A percentile compares a stretch with the other conserved stretches of the same genome.
Conservation (phyloP, 2,329 filamentous ascomycete species). For the Eutypella sp. region DNA sequence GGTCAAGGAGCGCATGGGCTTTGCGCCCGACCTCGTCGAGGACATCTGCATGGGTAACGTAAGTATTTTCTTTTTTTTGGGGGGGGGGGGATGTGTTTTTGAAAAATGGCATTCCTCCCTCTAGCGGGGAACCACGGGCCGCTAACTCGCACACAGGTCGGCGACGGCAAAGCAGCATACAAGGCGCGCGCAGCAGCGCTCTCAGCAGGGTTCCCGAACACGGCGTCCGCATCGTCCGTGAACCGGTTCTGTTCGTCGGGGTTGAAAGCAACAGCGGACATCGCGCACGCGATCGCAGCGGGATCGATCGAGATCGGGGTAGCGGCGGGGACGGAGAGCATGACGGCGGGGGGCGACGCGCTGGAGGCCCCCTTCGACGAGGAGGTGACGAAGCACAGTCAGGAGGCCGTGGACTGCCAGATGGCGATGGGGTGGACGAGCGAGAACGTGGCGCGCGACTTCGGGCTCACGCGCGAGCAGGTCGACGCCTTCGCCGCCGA, state of each 20-base stretch:
- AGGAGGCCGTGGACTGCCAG: constrained; percentile 81
- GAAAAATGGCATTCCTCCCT: no score
- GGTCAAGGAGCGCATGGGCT: constrained; percentile 63
- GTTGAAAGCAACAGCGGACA: constrained; percentile 90
- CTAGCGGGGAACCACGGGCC: no score
- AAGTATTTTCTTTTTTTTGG: no score
- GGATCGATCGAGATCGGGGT: constrained; percentile 85
- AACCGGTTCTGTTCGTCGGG: constrained; percentile 98
- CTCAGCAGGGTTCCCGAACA: constrained; percentile 91
- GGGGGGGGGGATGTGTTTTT: no score
- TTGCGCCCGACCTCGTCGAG: constrained; percentile 77
- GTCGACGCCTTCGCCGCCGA: constrained; percentile 86
- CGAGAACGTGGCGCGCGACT: constrained; percentile 91
- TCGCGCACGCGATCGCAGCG: constrained; percentile 76
- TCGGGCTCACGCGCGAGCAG: constrained; percentile 71
- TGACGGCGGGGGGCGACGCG: constrained; percentile 69
- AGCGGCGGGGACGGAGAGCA: constrained; percentile 82
- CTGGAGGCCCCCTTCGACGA: constrained; percentile 72
- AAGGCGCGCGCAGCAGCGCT: constrained; percentile 84
- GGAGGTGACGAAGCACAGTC: constrained; percentile 63
- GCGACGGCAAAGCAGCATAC: constrained; percentile 81
- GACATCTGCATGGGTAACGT: constrained; percentile 94
- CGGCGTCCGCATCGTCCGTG: constrained; percentile 70
- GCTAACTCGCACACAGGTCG: no score
- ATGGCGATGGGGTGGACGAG: constrained; percentile 97